A percentile compares a stretch with the other conserved stretches of the same genome.
phyloP scores from a whole-genome alignment of 2,329 filamentous ascomycete species.

The Grosmannia huntii region DNA sequence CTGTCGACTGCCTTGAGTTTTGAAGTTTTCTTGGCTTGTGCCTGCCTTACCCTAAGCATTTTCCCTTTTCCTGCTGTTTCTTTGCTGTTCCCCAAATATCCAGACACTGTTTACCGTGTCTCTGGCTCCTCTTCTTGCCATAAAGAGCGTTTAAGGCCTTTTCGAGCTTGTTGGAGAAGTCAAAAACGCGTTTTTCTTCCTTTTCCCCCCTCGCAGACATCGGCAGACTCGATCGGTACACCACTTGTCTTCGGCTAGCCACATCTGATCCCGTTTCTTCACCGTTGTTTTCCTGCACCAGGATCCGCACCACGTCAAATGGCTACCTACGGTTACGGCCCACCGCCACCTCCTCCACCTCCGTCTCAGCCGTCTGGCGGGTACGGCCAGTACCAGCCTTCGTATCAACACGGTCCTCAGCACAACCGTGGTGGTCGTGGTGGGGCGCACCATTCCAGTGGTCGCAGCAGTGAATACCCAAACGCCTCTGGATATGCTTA shows the following conservation, averaged over 20 bases:
- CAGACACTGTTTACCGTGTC: not conserved
- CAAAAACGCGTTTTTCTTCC: not conserved
- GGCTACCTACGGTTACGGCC: constrained; percentile 41
- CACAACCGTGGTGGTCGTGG: constrained; percentile 26
- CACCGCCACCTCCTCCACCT: constrained; percentile 34
- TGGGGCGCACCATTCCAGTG: constrained; percentile 24
- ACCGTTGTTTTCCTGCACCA: not conserved
- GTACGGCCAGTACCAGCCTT: constrained; percentile 26
- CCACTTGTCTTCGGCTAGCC: not conserved
- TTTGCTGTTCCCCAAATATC: no score
- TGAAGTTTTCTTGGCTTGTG: not conserved
- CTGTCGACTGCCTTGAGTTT: not conserved
- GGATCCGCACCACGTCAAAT: constrained; percentile 17
- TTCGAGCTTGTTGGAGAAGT: not conserved
- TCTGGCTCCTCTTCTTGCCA: not conserved
- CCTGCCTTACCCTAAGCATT: not conserved
- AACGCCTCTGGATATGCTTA: constrained; percentile 30
- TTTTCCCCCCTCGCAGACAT: not conserved
- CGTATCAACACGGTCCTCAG: constrained; percentile 20
- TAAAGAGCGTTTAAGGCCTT: not conserved
- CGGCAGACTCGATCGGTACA: not conserved
- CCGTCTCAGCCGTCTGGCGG: constrained; percentile 19
- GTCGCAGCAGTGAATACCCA: constrained; percentile 30
- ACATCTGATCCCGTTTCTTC: not conserved
- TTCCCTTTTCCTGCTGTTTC: not conserved